Percentiles rank a stretch among this genome's conserved stretches.
phyloP scores from a whole-genome alignment of 2,329 filamentous ascomycete genomes.

The Ploettnerulaceae sp. region DNA sequence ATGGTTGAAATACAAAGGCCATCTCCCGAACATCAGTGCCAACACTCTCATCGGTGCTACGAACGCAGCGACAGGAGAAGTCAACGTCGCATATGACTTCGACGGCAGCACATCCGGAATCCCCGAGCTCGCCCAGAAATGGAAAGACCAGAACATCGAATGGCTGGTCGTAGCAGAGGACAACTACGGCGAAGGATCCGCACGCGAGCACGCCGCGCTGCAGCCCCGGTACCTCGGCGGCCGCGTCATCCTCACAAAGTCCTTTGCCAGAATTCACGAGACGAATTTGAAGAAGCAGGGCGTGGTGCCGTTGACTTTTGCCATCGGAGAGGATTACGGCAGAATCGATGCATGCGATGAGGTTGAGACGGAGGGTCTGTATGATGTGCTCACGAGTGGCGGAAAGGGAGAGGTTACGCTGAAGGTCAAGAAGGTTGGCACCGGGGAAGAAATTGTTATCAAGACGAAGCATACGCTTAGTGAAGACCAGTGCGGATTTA shows the following conservation, averaged over 20 bases:
- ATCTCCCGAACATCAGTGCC: conserved; percentile 93
- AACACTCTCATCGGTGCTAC: conserved; percentile 96
- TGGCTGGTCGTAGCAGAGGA: conserved; percentile 97
- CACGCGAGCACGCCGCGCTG: conserved; percentile 82
- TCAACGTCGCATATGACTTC: conserved; percentile 86
- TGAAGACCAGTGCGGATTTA: conserved; percentile 85
- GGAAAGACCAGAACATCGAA: conserved; percentile 68
- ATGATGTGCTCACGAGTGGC: conserved; percentile 71
- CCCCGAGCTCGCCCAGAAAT: conserved; percentile 78
- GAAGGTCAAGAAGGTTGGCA: conserved; percentile 53
- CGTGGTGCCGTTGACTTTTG: conserved; percentile 89
- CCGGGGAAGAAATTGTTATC: conserved; percentile 63
- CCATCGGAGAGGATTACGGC: conserved; percentile 82
- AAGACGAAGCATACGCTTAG: conserved; percentile 84
- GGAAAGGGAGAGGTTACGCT: conserved; percentile 75
- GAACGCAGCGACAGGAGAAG: conserved; percentile 87
- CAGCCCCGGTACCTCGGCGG: conserved; percentile 89
- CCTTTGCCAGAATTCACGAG: conserved; percentile 89
- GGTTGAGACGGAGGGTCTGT: conserved; percentile 76
- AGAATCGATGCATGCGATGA: conserved; percentile 76
- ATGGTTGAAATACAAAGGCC: conserved; percentile 99
- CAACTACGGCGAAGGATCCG: conserved; percentile 92
- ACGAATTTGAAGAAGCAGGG: conserved; percentile 98
- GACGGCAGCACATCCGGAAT: conserved; percentile 73
- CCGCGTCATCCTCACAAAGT: conserved; percentile 77